Percentiles rank a stretch among this genome's conserved stretches.
Evolutionary conservation across 2,329 filamentous ascomycete genomes (phyloP).

Genomic region (Apiospora marii): DNA sequence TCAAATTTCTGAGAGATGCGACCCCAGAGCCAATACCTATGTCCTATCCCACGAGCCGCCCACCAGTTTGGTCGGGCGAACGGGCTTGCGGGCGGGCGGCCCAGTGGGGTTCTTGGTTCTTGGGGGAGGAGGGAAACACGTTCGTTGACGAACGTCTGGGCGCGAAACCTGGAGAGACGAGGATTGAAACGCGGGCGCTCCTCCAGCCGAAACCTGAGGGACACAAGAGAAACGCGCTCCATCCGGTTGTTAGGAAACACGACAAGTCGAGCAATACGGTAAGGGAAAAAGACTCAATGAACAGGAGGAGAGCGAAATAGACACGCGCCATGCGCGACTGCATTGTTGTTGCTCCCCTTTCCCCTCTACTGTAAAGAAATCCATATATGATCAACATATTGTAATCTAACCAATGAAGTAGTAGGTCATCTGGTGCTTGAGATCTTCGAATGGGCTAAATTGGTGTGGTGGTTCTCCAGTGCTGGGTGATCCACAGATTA

Average conservation of each 20-base stretch:
- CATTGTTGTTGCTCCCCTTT: not conserved
- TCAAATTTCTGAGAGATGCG: not conserved
- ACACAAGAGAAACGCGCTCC: not conserved
- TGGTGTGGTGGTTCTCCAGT: not conserved
- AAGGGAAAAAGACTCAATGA: too few relatives aligned
- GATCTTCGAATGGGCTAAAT: not conserved
- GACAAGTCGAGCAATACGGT: not conserved
- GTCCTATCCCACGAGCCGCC: not conserved
- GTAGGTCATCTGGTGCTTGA: not conserved
- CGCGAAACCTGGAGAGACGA: constrained; percentile 1
- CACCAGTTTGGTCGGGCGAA: not conserved
- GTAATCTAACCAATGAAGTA: constrained; percentile 5
- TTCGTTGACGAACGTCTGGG: not conserved
- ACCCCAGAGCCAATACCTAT: not conserved
- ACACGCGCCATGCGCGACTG: not conserved
- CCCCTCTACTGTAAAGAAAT: not conserved
- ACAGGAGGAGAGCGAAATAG: too few relatives aligned
- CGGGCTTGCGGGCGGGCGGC: not conserved
- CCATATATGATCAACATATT: not conserved
- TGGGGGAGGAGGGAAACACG: not conserved
- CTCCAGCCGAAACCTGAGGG: not conserved
- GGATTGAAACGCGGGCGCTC: not conserved
- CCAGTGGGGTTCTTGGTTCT: not conserved
- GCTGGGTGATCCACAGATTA: constrained; percentile 1
- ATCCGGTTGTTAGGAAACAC: not conserved